phyloP scores from a whole-genome alignment of 495 filamentous ascomycete species.

The Tuber melanosporum region DNA sequence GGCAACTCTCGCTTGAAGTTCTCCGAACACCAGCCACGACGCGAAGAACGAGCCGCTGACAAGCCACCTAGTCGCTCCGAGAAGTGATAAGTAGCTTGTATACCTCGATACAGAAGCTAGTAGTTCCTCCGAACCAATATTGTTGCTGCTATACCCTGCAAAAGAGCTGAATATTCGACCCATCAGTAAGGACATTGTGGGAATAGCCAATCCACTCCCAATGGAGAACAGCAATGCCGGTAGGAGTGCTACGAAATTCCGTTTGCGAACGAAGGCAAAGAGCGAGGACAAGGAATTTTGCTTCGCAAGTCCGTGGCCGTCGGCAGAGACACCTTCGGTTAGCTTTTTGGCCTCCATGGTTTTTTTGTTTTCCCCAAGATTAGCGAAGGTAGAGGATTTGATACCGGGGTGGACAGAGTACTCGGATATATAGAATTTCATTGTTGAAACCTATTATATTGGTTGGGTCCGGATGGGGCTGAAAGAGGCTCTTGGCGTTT shows the following conservation, averaged over 20 bases:
- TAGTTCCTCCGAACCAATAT: constrained; percentile 49
- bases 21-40: constrained; percentile 68
- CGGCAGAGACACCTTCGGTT: background rate
- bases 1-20: constrained; percentile 64
- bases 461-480: background rate
- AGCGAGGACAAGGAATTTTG: constrained; percentile 48
- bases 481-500: background rate
- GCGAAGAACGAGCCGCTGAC: constrained; percentile 59
- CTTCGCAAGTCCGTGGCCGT: background rate
- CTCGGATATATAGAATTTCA: background rate
- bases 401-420: background rate
- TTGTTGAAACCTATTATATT: background rate
- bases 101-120: constrained; percentile 53
- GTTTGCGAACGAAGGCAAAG: constrained; percentile 63
- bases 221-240: constrained; percentile 53
- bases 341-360: background rate
- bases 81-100: constrained; percentile 52
- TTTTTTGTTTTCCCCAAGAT: background rate
- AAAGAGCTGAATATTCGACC: constrained; percentile 71
- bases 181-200: constrained; percentile 62
- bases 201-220: constrained; percentile 56
- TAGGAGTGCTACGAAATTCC: constrained; percentile 54
- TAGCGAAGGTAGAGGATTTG: background rate
- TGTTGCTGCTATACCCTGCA: constrained; percentile 56
- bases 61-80: constrained; percentile 61